Evolutionary conservation across 108 stramenopile genomes (phyloP), one percentile per base, ranked within the genome.

Genomic region (Parmales sp.): DNA sequence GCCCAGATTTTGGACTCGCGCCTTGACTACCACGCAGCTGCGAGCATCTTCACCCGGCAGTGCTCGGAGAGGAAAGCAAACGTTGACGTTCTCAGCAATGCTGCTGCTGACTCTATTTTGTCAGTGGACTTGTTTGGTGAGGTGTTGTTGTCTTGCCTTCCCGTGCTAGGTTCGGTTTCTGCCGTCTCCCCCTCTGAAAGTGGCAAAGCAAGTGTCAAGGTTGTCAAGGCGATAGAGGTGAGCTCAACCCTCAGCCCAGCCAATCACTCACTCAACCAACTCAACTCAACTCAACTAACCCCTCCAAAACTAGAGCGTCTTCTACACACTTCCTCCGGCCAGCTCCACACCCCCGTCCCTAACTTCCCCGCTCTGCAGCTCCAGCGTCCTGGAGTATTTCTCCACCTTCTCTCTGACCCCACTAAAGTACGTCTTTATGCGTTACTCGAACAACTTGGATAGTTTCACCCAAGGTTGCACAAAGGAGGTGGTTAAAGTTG

Each of bases 341-440:
- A 26, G 5, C 26, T 4, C 13, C 25, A 18, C 5, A 9, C 54
- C 54, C 3, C 3, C 54, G 31, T 60, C 54, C 54, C 36, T 60
- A 28, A 11, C 29, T 34, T 34, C 13, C 29, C 54, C 54, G 4
- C 26, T 60, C 4, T 19, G n/a, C 54, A 13, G 11, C 26, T 16
- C 54, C 3, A 28, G 16, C 2, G 13, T 60, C 26, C 54, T 60
- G n/a, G 31, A 60, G 31, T 34, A 19, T 16, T 20, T 60, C 5
- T 28, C 54, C 26, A 19, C 26, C 29, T 34, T 16, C 31, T 28
- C 54, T 34, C 54, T 60, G n/a, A 13, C 54, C 5, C 28, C 54
- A 28, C 54, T 60, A 28, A 28, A 34, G 16, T 60, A 60, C 31
- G 54, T 60, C 54, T 60, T 60, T 16, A 28, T 60, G 11, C 54